Evolutionary conservation across 495 filamentous ascomycete genomes (phyloP).

Genomic region (Ramalina intermedia): DNA sequence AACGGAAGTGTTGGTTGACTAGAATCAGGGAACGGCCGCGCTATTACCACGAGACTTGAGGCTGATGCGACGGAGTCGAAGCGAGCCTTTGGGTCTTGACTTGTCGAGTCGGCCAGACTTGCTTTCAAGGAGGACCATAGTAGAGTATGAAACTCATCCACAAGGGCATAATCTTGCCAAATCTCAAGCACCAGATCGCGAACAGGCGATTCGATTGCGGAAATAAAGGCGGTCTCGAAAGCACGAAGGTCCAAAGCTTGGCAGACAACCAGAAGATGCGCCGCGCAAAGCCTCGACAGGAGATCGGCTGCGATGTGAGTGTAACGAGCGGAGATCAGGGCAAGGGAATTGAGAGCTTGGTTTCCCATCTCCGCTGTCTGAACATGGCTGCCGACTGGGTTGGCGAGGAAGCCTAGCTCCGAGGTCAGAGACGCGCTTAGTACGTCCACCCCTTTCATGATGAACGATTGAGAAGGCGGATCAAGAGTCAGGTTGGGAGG

Average conservation of each 20-base stretch:
- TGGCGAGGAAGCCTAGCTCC: conserved; percentile 38
- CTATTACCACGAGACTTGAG: too few relatives aligned
- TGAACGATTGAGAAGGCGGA: conserved; percentile 41
- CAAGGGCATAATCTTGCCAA: too few relatives aligned
- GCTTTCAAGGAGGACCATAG: too few relatives aligned
- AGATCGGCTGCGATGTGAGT: conserved; percentile 40
- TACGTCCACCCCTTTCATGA: conserved; percentile 45
- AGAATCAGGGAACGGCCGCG: too few relatives aligned
- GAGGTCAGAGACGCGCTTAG: conserved; percentile 47
- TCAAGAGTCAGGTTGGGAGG: conserved; percentile 44
- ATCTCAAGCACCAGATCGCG: too few relatives aligned
- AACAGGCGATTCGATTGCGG: too few relatives aligned
- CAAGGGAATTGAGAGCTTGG: conserved; percentile 45
- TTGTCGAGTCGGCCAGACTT: too few relatives aligned
- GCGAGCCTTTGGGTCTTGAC: too few relatives aligned
- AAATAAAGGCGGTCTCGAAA: too few relatives aligned
- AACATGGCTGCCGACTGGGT: conserved; percentile 40
- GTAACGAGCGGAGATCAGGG: conserved; percentile 40
- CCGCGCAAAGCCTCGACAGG: conserved; percentile 15
- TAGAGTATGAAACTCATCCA: too few relatives aligned
- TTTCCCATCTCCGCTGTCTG: conserved; percentile 46
- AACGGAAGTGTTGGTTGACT: too few relatives aligned
- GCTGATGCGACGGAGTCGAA: too few relatives aligned
- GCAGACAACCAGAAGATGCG: neutral
- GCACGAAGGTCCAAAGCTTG: neutral